Evolutionary conservation across 2,329 filamentous ascomycete species (phyloP), one percentile per base, ranked within the genome.

Genomic region (Laburnicola sp.): DNA sequence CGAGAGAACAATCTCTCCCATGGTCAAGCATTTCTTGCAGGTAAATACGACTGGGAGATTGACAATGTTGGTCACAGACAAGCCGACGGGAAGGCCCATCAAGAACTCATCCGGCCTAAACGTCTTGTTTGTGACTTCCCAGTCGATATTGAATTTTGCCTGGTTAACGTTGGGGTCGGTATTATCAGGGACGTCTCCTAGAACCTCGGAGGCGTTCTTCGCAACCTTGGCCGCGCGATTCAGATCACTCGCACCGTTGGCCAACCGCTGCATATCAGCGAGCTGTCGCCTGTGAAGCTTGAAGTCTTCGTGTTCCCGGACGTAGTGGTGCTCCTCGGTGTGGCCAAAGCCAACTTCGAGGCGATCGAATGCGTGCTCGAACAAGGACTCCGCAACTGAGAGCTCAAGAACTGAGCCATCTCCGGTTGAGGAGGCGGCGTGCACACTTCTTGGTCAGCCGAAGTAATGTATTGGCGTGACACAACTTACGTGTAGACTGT

Each of bases 21-120:
- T 59, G 2, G 68, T 65, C 6, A 65, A 62, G 52, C 72, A 74
- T 25, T 68, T 67, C 51, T 69, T 72, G 58, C 72, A 74, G 9
- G 65, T 65, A n/a, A 74, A 48, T 11, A 65, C 66, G 31, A 70
- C 36, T 1, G 68, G 67, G 10, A 59, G 22, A 26, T 58, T 48
- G 21, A 48, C 50, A 2, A 64, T 28, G 26, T 58, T 48, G 8
- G 65, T 64, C 5, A 62, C 26, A 6, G 52, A 31, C 8, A 59
- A 6, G 4, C 43, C 43, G 22, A 52, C 51, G 3, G 50, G 50
- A 28, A 68, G 43, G 1, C 55, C 54, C 2, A 41, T 42, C 2
- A 63, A 45, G 31, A 69, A 64, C 11, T 58, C 56, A 3, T 51
- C 45, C 35, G 57, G 32, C 3, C 37, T n/a, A 36, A 70, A 68